Base-by-base conservation (phyloP, 2,329 filamentous ascomycete genomes). In the Microdochium bolleyi region DNA sequence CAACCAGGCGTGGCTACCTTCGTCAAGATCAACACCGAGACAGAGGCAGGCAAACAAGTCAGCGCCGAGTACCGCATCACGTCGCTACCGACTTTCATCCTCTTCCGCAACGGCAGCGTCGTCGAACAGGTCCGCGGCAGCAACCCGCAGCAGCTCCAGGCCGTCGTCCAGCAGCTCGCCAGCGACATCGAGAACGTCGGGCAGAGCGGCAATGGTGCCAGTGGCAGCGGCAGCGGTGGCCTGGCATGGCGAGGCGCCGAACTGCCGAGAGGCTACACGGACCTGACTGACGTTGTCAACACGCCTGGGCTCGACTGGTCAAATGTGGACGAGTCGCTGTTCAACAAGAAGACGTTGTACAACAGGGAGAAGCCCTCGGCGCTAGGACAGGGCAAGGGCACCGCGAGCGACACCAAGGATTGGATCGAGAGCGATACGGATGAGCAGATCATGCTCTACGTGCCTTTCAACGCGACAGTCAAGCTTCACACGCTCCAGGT, bases 341-440 rank as follows among this genome's bases (percentile, higher is more conserved):
- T 85, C 9, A 76, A 78, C 37, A 88, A 91, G 53, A 80, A 84
- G 59, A 82, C 82, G 9, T 75, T 97, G 19, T 91, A 97, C 65
- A 83, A 85, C 49, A 82, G 83, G 62, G 78, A 73, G 52, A 84
- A 84, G 64, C 70, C 67, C 19, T 68, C 71, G 14, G 70, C 73
- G n/a, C 80, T 82, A 62, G 91, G 96, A 69, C 96, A 89, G 84
- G 84, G 96, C 21, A 88, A 96, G 75, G 95, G 88, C 69, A 89
- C 95, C 64, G 91, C 91, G 30, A 92, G 96, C 10, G 71, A 73
- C 32, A 46, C 3, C 41, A 83, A 82, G 65, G 92, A 99, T 70
- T 97, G 89, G 86, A 85, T 97, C 22, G 89, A 96, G 76, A 96
- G 90, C 69, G 92, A 96, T 65, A 95, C 92, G 34, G 94, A 99